Conservation (phyloP, 2,329 filamentous ascomycete genomes). For the Herpotrichia juniperi region DNA sequence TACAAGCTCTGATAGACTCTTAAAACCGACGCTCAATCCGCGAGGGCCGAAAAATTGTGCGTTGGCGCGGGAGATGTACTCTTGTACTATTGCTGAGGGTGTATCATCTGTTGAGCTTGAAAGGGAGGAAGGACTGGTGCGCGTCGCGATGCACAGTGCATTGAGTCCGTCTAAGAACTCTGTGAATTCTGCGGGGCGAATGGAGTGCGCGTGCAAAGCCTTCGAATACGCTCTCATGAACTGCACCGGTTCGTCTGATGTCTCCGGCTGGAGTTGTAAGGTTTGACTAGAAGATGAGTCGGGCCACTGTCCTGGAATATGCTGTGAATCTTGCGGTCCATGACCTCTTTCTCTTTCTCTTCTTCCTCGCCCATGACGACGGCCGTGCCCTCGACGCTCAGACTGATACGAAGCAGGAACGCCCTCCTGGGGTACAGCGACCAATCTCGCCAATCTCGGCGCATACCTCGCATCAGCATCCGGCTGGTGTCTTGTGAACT, state of each 20-base stretch:
- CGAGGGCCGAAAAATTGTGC: constrained; percentile 41
- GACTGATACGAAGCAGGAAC: not conserved
- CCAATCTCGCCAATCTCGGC: constrained; percentile 24
- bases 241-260: constrained; percentile 19
- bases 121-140: constrained; percentile 14
- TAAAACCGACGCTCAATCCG: constrained; percentile 31
- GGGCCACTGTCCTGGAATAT: constrained; percentile 16
- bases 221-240: constrained; percentile 39
- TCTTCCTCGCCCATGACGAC: constrained; percentile 6
- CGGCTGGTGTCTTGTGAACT: constrained; percentile 33
- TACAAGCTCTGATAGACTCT: constrained; percentile 29
- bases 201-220: constrained; percentile 33
- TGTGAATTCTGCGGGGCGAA: constrained; percentile 35
- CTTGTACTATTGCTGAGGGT: constrained; percentile 17
- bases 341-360: constrained; percentile 4
- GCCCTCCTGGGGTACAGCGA: constrained; percentile 33
- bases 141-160: constrained; percentile 25
- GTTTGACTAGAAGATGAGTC: constrained; percentile 13
- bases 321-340: not conserved
- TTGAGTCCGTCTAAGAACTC: constrained; percentile 43
- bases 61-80: constrained; percentile 37
- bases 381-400: not conserved
- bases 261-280: not conserved
- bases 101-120: not conserved
- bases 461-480: constrained; percentile 30